These are phyloP conservation scores for Neoboletus brunneissimus DNA, from an alignment of 768 basidiomycete species.

Conservation along the genomic window DNA sequence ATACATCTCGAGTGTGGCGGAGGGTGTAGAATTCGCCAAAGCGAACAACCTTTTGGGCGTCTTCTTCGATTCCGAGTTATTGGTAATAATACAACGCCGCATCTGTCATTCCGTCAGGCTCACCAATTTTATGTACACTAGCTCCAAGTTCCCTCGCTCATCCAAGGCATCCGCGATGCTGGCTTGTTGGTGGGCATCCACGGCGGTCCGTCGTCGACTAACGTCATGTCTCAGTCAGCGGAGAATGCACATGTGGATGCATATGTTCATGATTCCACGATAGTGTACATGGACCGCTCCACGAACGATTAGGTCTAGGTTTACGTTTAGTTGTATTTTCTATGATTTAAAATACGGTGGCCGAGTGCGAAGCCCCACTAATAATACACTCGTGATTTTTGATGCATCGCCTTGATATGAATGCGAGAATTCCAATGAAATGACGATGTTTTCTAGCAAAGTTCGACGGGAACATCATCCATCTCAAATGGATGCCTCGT, in stretches of 20 bases:
- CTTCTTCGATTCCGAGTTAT: slow-evolving; percentile 79
- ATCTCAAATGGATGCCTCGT: slow-evolving; percentile 60
- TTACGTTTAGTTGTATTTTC: slow-evolving; percentile 18
- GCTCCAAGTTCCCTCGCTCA: slow-evolving; percentile 87
- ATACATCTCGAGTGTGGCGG: slow-evolving; percentile 69
- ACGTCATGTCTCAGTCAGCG: slow-evolving; percentile 36
- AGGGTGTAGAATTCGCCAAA: slow-evolving; percentile 92
- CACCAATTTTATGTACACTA: slow-evolving; percentile 13
- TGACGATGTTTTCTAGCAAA: slow-evolving; percentile 7
- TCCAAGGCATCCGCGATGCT: slow-evolving; percentile 83
- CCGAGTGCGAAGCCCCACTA: slow-evolving; percentile 13
- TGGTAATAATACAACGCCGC: slow-evolving; percentile 51
- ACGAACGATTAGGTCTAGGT: slow-evolving; percentile 42
- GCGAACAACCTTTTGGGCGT: slow-evolving; percentile 91
- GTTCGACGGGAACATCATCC: background rate
- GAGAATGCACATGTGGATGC: slow-evolving; percentile 64
- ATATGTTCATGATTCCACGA: slow-evolving; percentile 57
- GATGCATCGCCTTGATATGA: slow-evolving; percentile 25
- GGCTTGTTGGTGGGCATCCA: slow-evolving; percentile 86
- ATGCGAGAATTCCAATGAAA: slow-evolving; percentile 10
- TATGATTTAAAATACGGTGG: slow-evolving; percentile 28
- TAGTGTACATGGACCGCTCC: slow-evolving; percentile 66
- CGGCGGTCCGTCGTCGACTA: slow-evolving; percentile 50
- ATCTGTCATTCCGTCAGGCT: slow-evolving; percentile 11
- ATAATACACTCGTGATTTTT: slow-evolving; percentile 22